These are phyloP conservation scores for Colletotrichum musae DNA, from an alignment of 2,329 filamentous ascomycete species.

Conservation along the genomic window DNA sequence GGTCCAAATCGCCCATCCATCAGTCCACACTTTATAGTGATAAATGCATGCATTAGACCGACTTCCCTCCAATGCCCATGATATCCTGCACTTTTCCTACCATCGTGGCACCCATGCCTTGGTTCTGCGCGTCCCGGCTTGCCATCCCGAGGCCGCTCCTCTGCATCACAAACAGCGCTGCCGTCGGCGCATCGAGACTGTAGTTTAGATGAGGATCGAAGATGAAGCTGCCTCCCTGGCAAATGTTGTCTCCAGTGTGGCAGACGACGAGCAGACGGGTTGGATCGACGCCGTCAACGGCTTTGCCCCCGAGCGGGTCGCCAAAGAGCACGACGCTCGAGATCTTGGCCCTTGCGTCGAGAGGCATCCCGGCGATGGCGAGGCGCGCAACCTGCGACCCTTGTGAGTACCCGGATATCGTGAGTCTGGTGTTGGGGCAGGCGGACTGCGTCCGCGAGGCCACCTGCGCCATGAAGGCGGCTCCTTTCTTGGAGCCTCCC, in stretches of 20 bases:
- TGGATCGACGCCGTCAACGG: conserved; percentile 44
- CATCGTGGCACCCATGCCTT: conserved; percentile 44
- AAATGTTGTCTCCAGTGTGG: conserved; percentile 49
- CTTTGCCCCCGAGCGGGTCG: conserved; percentile 44
- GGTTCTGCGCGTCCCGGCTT: conserved; percentile 44
- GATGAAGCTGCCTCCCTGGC: conserved; percentile 41
- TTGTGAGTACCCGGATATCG: conserved; percentile 49
- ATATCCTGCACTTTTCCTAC: conserved; percentile 40
- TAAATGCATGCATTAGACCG: too few relatives aligned
- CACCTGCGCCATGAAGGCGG: conserved; percentile 51
- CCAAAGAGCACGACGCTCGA: conserved; percentile 51
- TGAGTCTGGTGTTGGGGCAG: conserved; percentile 46
- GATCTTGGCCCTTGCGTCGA: conserved; percentile 41
- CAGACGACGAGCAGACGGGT: conserved; percentile 45
- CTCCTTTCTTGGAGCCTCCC: conserved; percentile 32
- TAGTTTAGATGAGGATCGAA: conserved; percentile 39
- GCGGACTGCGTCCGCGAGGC: conserved; percentile 48
- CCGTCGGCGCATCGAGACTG: conserved; percentile 40
- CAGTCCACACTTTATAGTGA: too few relatives aligned
- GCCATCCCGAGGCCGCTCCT: conserved; percentile 45
- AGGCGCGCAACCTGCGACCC: conserved; percentile 48
- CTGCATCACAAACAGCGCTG: conserved; percentile 44
- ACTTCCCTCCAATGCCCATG: conserved; percentile 2
- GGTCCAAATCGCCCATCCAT: too few relatives aligned
- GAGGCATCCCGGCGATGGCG: conserved; percentile 45